Percentiles rank a stretch among this genome's conserved stretches.
These are phyloP conservation scores for Umbellularia californica DNA, from an alignment of 164 flowering plant species.

Conservation along the genomic window DNA sequence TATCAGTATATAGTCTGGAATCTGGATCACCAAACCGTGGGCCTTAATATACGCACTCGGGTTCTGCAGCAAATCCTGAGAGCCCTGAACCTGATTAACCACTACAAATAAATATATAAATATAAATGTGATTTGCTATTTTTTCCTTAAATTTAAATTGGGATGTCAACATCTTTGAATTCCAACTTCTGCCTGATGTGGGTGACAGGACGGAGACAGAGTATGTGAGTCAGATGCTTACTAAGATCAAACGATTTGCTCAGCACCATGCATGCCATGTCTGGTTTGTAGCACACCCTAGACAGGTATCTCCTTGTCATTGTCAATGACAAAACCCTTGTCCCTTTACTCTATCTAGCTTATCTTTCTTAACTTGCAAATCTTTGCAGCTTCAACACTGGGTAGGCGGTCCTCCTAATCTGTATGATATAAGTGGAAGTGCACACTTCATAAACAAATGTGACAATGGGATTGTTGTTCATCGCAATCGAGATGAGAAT, in stretches of 20 bases:
- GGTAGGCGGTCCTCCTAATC: conserved; percentile 84
- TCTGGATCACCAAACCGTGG: not conserved
- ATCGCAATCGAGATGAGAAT: conserved; percentile 81
- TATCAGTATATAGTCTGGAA: not conserved
- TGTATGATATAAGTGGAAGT: conserved; percentile 99
- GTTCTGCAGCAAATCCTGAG: not conserved
- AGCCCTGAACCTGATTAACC: not conserved
- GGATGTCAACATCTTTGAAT: too few species aligned
- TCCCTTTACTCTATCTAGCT: not conserved
- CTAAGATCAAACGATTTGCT: conserved; percentile 84
- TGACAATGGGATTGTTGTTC: conserved; percentile 96
- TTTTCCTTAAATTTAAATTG: too few species aligned
- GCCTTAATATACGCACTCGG: not conserved
- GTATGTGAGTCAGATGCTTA: conserved; percentile 97
- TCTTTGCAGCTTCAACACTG: conserved; percentile 68
- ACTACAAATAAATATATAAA: not conserved
- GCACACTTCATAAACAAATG: conserved; percentile 99
- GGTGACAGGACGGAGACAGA: conserved; percentile 92
- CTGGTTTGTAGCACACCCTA: conserved; percentile 99
- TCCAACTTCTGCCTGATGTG: not conserved
- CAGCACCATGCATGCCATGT: conserved; percentile 96
- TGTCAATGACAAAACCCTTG: not conserved
- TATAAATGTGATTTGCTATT: too few species aligned
- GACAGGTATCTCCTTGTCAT: conserved; percentile 55
- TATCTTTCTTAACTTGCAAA: conserved; percentile 2